Base-by-base conservation (phyloP, 805 yeast species). In the Cyberlindnera misumaiensis region DNA sequence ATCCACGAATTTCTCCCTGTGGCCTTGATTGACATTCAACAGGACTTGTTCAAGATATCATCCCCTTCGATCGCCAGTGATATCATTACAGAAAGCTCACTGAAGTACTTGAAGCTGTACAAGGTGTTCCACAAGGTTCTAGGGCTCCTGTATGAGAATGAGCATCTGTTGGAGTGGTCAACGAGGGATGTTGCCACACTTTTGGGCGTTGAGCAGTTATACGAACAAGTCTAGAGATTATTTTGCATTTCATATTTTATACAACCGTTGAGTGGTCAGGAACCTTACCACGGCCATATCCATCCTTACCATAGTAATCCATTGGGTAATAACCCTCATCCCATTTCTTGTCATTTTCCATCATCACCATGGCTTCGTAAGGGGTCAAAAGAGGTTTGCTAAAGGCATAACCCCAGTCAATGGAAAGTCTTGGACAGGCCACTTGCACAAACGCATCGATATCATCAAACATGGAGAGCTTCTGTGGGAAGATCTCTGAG, bases 351-450 rank as follows among this genome's bases (percentile, higher is more conserved):
- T 88, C 97, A 33, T 79, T 71, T 7, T 75, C 82, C 48, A 93
- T 60, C 72, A 88, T 73, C 5, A 89, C 95, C 86, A 85, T 87
- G 0, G 96, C 87, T 56, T 93, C 98, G 57, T 93, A 93, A 0
- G 98, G 98, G 0, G 98, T 90, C 41, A 93, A 63, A 31, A 93
- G 64, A 0, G 98, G 98, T 54, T 83, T 84, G 42, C 79, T 78
- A 55, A 93, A 93, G 0, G 98, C 98, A 59, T 93, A 93, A 0
- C 98, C 98, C 98, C 98, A 93, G 59, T 93, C 98, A 30, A 93
- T 90, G 2, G 96, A 86, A 33, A 93, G 65, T 52, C 98, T 70
- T 0, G 98, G 98, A 58, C 98, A 93, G 1, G 98, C 98, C 3
- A 93, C 95, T 61, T 93, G 98, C 11, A 93, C 84, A 70, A 93